Base-by-base conservation (phyloP, 2,329 filamentous ascomycete species). In the Fusarium denticulatum region DNA sequence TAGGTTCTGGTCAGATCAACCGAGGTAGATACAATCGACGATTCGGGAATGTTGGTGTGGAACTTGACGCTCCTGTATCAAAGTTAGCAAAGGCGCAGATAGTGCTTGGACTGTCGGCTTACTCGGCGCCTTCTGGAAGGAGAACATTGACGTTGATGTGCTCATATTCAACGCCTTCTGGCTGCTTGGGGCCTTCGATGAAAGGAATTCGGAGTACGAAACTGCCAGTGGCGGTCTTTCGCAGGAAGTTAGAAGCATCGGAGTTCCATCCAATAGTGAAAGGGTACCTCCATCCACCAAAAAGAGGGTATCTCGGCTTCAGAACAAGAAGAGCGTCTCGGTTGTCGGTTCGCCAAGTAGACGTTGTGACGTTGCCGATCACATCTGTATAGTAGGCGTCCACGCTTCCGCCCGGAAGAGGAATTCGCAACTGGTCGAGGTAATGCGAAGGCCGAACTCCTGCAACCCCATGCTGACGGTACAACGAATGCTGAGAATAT, bases 261-360 rank as follows among this genome's bases (percentile, higher is more conserved):
- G 93, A 92, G 85, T 98, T 97, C 96, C 96, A 99, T 76, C 96
- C 96, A 64, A 98, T 91, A 67, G 93, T 94, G 86, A 98, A 99
- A 74, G 94, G 96, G 84, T 98, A 98, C 83, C 97, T 97, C 96
- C 96, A 99, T 69, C 94, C 95, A 68, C 96, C 96, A 79, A 98
- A 99, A 30, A 99, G 83, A n/a, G 96, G 96, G 83, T 97, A 99
- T 59, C 96, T 91, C 26, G 96, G 96, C 87, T 95, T 96, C 72
- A 98, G 88, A 83, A 98, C 95, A 34, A 99, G 88, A 46, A 92
- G 85, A n/a, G 94, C 92, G 82, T 96, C 93, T 28, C 93, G 91
- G 80, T 88, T 89, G 81, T 90, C 93, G 75, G 87, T 90, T 71
- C 95, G 89, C 88, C 97, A 99, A 71, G 89, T 90, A 63, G 95